phyloP scores from a whole-genome alignment of 495 filamentous ascomycete species.

The Cercophora scortea region DNA sequence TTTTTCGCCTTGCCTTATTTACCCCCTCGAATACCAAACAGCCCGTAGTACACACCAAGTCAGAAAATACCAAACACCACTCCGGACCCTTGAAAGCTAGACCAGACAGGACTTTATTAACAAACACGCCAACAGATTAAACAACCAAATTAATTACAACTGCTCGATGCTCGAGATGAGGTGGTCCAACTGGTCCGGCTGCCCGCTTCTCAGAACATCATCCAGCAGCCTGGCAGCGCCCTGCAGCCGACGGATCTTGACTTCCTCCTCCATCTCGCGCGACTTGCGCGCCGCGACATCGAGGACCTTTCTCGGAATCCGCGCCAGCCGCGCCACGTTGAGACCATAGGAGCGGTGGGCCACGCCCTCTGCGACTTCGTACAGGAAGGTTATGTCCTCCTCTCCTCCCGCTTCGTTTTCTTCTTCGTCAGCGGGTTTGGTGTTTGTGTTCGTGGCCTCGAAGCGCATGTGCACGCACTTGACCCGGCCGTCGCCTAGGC shows the following conservation, averaged over 20 bases:
- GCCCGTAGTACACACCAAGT: too few relatives aligned
- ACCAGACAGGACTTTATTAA: too few relatives aligned
- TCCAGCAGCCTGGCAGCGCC: conserved; percentile 41
- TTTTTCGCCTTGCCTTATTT: too few relatives aligned
- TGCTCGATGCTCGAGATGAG: conserved; percentile 44
- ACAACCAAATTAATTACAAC: conserved; percentile 23
- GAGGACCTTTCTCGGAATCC: conserved; percentile 66
- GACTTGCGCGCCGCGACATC: conserved; percentile 75
- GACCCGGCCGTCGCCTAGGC: conserved; percentile 52
- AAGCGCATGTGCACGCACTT: conserved; percentile 84
- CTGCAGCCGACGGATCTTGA: conserved; percentile 48
- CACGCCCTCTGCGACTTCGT: conserved; percentile 77
- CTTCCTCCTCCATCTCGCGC: conserved; percentile 66
- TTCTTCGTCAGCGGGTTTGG: conserved; percentile 10
- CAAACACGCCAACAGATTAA: too few relatives aligned
- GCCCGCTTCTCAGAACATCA: conserved; percentile 21
- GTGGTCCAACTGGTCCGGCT: conserved; percentile 34
- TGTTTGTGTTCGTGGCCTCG: conserved; percentile 36
- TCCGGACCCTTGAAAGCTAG: too few relatives aligned
- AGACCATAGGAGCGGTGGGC: conserved; percentile 91
- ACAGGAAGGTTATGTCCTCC: conserved; percentile 70
- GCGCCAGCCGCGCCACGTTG: conserved; percentile 84
- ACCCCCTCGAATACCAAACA: too few relatives aligned
- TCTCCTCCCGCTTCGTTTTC: conserved; percentile 32
- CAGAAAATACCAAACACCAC: too few relatives aligned